Evolutionary conservation across 441 rosid genomes (phyloP), one percentile per base, ranked within the genome.

Genomic region (Raphanus hybrid): DNA sequence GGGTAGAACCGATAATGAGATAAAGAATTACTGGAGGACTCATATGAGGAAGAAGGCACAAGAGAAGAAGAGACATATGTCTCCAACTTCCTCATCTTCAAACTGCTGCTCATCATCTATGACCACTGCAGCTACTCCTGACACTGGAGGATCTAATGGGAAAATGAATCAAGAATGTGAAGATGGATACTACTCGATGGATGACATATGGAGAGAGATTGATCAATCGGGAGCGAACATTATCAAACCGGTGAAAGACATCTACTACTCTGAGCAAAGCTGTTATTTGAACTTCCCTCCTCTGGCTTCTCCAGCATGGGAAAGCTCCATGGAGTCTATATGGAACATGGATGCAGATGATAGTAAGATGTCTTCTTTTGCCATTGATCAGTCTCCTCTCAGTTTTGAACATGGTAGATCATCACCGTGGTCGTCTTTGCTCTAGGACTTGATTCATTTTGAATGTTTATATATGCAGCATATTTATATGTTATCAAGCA

Each of bases 1-100:
- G 3, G 98, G 98, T 68, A 81, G 98, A 34, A 94, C 98, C 1
- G 98, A 94, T 74, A 94, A 94, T 59, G 98, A 94, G 84, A 94
- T 94, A 15, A 94, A 94, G 91, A 94, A 94, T 74, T 94, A 88
- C 11, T 94, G 98, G 98, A 86, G 98, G 80, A 92, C 98, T 50
- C 92, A 91, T 75, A 89, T 77, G 92, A 67, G 97, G 77, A 94
- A 94, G 86, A 83, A 89, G 80, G 94, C 98, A 70, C 97, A 94
- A 71, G 90, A 87, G 74, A 87, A 77, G 84, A 94, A 90, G 82
- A 77, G 81, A 52, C 76, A 75, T 11, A 32, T 70, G 48, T 82
- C 90, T 50, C 83, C 90, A 61, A 74, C 88, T 12, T 80, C 94
- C 12, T 77, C 87, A 5, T 80, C 90, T 10, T 89, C 91, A 20